Evolutionary conservation across 1,284 basidiomycete species (phyloP), one percentile per base, ranked within the genome.

Genomic region (Hemileia vastatrix): DNA sequence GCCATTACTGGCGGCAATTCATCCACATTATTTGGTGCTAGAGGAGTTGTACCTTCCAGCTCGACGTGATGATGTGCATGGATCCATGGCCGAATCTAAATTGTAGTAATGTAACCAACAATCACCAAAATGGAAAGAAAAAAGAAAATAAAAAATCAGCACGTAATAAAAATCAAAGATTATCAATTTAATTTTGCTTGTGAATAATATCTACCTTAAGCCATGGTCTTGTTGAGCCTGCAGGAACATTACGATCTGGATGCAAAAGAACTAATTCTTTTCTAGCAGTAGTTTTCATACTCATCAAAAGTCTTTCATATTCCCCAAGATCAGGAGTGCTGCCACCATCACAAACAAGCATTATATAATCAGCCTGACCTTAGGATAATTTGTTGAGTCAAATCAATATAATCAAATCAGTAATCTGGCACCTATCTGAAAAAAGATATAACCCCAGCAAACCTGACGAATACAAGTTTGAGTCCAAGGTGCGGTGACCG

Each of bases 261-360:
- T 99, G 94, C 8, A 99, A 80, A 6, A 99, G 80, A 3, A 99
- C 86, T 31, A 99, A 83, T 76, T 99, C 94, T 76, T 98, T 98
- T 65, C 95, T 80, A 15, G 95, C 94, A 0, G 93, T 98, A 1
- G 92, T 97, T 79, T 98, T 98, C 83, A 90, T 86, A 4, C 91
- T 89, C 47, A 92, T 82, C 51, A 98, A 78, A 9, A 98, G 78
- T 56, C 93, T 84, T 76, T 98, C 94, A 72, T 76, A 77, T 67
- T 78, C 77, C n/a, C 76, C 78, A 48, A 77, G 52, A 4, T 65
- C 67, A 1, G 71, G 67, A 21, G 94, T 90, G 1, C 89, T 91
- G 82, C 94, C 89, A 9, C 77, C 79, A 54, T 76, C 73, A n/a
- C 92, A 92, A 36, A 98, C 87, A 19, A 98, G 84, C 81, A 99